Conservation (phyloP, 306 rosid species). For the Vigna radiata region DNA sequence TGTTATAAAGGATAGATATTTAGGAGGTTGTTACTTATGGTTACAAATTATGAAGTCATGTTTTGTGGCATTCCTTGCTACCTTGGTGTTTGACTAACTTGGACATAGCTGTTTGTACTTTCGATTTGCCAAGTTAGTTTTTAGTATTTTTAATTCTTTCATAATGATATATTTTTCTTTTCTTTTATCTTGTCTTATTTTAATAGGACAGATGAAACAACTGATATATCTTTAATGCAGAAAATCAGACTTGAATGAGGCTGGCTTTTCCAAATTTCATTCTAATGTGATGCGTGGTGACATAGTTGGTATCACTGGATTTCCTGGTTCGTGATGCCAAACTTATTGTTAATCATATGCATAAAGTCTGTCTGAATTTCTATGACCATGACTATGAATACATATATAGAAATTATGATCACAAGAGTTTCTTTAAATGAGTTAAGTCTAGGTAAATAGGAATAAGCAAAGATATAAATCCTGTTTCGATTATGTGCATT, state of each 20-base stretch:
- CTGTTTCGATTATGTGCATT: neutral
- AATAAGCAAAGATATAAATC: neutral
- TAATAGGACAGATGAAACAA: conserved; percentile 19
- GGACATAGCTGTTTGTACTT: conserved; percentile 7
- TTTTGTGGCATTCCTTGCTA: neutral
- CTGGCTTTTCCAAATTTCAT: conserved; percentile 72
- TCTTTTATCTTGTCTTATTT: neutral
- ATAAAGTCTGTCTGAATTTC: conserved; percentile 25
- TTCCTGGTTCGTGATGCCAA: conserved; percentile 65
- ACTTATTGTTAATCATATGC: neutral
- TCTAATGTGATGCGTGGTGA: conserved; percentile 85
- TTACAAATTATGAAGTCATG: neutral
- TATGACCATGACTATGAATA: neutral
- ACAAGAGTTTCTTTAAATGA: neutral
- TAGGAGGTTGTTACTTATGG: neutral
- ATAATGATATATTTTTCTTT: neutral
- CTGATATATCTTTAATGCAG: conserved; percentile 57
- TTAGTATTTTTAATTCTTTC: neutral
- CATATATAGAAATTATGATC: conserved; percentile 12
- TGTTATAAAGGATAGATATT: conserved; percentile 11
- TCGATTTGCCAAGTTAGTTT: conserved; percentile 2
- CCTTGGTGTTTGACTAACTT: neutral
- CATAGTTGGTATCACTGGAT: conserved; percentile 79
- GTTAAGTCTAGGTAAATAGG: neutral
- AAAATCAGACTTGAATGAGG: conserved; percentile 63